Evolutionary conservation across 1,139 yeast genomes (phyloP), one percentile per base, ranked within the genome.

Genomic region (Hanseniaspora uvarum): DNA sequence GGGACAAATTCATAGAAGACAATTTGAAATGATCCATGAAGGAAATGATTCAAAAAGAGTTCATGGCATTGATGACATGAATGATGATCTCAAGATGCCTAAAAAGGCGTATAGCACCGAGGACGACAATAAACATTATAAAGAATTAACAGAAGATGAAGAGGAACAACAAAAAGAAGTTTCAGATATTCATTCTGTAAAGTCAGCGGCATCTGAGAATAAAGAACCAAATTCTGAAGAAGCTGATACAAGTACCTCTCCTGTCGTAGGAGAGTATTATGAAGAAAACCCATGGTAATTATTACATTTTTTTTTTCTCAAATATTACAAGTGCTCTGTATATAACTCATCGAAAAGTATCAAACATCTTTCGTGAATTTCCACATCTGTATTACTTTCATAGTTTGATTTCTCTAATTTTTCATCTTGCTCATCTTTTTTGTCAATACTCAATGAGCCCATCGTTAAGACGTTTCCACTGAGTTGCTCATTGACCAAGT

Each of bases 201-300:
- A 26, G 10, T 8, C 21, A 28, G 4, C 21, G 46, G 46, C 12
- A 52, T 53, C 16, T 30, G 46, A 38, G 14, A 43, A 43, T n/a
- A 45, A 57, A 31, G 41, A 30, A 33, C 18, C 44, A 11, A 30
- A 26, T 5, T 45, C 24, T 18, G 45, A 23, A 8, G 37, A 34
- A 21, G 24, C 31, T 23, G 43, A 30, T 4, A 43, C 34, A 18
- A 45, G 36, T 8, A 5, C 45, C 30, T 65, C 14, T 48, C 59
- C 50, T 24, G 59, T 61, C 4, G 58, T 56, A 1, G 59, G 55
- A 21, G 61, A 59, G 12, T 64, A 61, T 26, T 59, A 61, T n/a
- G 68, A 63, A 47, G 61, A 59, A 14, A 66, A 66, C 45, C 69
- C 69, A n/a, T 66, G 69, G 69, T 66, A 55, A 55, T 28, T 10